Percentiles rank a stretch among this genome's conserved stretches.
Conservation (phyloP, 2,329 filamentous ascomycete species). For the Colletotrichum liriopes region DNA sequence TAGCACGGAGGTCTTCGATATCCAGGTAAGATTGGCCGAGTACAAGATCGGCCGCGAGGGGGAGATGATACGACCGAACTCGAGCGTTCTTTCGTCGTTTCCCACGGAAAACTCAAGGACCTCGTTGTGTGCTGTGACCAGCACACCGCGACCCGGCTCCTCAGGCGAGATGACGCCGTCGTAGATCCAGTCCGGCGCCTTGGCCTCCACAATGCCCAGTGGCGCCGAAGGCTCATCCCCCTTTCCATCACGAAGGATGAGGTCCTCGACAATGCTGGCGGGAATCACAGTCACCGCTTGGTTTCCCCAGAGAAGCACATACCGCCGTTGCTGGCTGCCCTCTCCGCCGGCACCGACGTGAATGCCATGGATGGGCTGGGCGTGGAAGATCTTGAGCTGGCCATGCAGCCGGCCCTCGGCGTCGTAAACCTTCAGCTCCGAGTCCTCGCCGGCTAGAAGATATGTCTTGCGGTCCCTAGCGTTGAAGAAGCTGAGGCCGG, state of each 20-base stretch:
- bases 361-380: conserved; percentile 84
- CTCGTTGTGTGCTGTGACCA: conserved; percentile 92
- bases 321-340: conserved; percentile 42
- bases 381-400: conserved; percentile 70
- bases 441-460: conserved; percentile 74
- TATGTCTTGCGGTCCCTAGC: conserved; percentile 52
- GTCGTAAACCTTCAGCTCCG: conserved; percentile 69
- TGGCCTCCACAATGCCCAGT: conserved; percentile 55
- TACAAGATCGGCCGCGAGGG: conserved; percentile 90
- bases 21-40: conserved; percentile 81
- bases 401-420: conserved; percentile 55
- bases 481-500: conserved; percentile 70
- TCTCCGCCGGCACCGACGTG: conserved; percentile 54
- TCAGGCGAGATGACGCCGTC: conserved; percentile 71
- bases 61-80: conserved; percentile 68
- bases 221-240: conserved; percentile 2
- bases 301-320: conserved; percentile 80
- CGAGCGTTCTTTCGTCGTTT: conserved; percentile 49
- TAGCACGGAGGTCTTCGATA: conserved; percentile 72
- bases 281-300: conserved; percentile 66
- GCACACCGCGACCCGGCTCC: conserved; percentile 62
- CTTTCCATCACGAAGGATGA: conserved; percentile 46
- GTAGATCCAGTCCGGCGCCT: conserved; percentile 83
- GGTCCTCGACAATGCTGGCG: conserved; percentile 49
- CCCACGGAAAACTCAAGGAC: conserved; percentile 68